Percentiles rank a stretch among this genome's conserved stretches.
Evolutionary conservation across 2,329 filamentous ascomycete genomes (phyloP).

Genomic region (Cadophora malorum): DNA sequence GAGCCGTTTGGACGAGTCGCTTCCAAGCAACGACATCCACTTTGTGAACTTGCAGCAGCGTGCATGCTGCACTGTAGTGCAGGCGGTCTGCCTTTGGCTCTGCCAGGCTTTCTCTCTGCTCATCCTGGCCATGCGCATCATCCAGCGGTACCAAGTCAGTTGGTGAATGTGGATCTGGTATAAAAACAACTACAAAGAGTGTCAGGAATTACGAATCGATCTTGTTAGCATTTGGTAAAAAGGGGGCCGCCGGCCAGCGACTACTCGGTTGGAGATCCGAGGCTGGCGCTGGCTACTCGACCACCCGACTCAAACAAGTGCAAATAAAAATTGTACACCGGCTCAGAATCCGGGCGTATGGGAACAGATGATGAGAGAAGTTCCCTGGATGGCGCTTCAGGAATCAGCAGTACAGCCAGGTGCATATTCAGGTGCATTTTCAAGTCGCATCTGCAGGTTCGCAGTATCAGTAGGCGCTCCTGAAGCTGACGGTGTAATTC

Average conservation of each 20-base stretch:
- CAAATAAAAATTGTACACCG: neutral
- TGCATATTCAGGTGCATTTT: neutral
- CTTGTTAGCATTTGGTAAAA: neutral
- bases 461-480: constrained; percentile 5
- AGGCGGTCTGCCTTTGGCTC: too few species aligned
- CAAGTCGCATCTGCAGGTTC: neutral
- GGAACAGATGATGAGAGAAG: constrained; percentile 11
- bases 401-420: constrained; percentile 2
- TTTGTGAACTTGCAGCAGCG: neutral
- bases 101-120: neutral
- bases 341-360: neutral
- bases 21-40: constrained; percentile 8
- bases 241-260: neutral
- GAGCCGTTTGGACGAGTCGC: neutral
- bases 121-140: constrained; percentile 11
- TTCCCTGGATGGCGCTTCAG: neutral
- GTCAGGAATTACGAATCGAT: neutral
- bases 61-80: constrained; percentile 2
- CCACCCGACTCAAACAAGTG: neutral
- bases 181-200: neutral
- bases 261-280: constrained; percentile 13
- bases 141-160: neutral
- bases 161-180: neutral
- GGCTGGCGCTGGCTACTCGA: neutral
- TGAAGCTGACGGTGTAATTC: neutral